phyloP scores from a whole-genome alignment of 192 early-diverging fungal genomes.

The Coemansia guatemalensis region DNA sequence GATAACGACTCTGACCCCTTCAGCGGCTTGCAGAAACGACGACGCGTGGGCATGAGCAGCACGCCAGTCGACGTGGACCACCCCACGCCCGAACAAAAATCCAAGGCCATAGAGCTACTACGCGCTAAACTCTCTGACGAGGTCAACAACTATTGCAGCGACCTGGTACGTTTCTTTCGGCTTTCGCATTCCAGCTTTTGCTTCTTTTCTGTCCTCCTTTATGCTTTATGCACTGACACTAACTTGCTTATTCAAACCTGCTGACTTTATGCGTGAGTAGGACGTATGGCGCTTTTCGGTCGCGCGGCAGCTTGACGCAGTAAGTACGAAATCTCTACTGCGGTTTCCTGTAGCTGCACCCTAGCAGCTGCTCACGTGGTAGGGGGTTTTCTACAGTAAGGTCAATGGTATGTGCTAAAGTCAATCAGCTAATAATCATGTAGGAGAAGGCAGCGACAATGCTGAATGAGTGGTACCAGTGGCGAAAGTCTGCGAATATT shows the following conservation, averaged over 20 bases:
- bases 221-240: not conserved
- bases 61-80: slow-evolving; percentile 42
- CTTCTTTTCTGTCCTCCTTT: slow-evolving; percentile 1
- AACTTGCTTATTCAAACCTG: slow-evolving; percentile 1
- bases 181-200: not conserved
- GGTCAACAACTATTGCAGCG: slow-evolving; percentile 44
- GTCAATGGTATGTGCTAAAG: slow-evolving; percentile 1
- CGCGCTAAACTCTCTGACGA: slow-evolving; percentile 33
- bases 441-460: slow-evolving; percentile 64
- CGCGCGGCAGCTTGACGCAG: slow-evolving; percentile 62
- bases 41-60: not conserved
- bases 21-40: too few relatives aligned
- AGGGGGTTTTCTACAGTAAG: not conserved
- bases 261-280: slow-evolving; percentile 29
- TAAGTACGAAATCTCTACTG: slow-evolving; percentile 40
- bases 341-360: slow-evolving; percentile 1
- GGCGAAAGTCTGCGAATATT: slow-evolving; percentile 61
- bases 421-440: not conserved
- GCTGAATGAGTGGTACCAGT: slow-evolving; percentile 59
- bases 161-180: slow-evolving; percentile 28
- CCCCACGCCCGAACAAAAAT: slow-evolving; percentile 36
- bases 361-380: not conserved
- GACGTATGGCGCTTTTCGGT: slow-evolving; percentile 61
- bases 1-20: too few relatives aligned
- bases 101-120: slow-evolving; percentile 30